These are phyloP conservation scores for Gyrodon lividus DNA, from an alignment of 768 basidiomycete species.

Conservation along the genomic window DNA sequence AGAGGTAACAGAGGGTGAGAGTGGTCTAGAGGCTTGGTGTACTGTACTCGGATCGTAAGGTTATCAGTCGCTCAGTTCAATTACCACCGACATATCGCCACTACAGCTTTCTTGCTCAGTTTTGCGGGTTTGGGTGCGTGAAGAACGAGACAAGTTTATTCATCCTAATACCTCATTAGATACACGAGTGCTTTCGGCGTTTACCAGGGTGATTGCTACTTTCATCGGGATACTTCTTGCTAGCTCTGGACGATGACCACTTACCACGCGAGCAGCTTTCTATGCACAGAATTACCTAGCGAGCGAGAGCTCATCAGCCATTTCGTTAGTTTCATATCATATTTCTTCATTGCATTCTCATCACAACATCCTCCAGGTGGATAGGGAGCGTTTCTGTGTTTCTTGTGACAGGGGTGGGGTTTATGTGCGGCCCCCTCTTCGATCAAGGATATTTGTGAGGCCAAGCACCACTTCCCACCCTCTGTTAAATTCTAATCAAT, in stretches of 20 bases:
- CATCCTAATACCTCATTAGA: background rate
- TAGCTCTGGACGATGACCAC: background rate
- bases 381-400: constrained; percentile 50
- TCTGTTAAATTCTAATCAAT: too few relatives aligned
- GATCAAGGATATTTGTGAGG: constrained; percentile 52
- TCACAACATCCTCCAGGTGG: constrained; percentile 24
- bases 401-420: constrained; percentile 35
- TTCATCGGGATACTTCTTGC: background rate
- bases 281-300: constrained; percentile 21
- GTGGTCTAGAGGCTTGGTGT: constrained; percentile 24
- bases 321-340: background rate
- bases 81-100: background rate
- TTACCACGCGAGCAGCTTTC: constrained; percentile 12
- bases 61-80: background rate
- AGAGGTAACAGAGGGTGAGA: constrained; percentile 1
- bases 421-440: constrained; percentile 45
- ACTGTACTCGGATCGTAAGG: constrained; percentile 27
- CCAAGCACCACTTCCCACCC: too few relatives aligned
- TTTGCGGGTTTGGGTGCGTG: constrained; percentile 27
- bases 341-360: too few relatives aligned
- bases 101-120: constrained; percentile 25
- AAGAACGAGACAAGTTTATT: background rate
- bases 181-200: constrained; percentile 27
- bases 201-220: constrained; percentile 21
- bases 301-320: constrained; percentile 20